phyloP scores from a whole-genome alignment of 148 eudicot species.

The Chenopodium album region DNA sequence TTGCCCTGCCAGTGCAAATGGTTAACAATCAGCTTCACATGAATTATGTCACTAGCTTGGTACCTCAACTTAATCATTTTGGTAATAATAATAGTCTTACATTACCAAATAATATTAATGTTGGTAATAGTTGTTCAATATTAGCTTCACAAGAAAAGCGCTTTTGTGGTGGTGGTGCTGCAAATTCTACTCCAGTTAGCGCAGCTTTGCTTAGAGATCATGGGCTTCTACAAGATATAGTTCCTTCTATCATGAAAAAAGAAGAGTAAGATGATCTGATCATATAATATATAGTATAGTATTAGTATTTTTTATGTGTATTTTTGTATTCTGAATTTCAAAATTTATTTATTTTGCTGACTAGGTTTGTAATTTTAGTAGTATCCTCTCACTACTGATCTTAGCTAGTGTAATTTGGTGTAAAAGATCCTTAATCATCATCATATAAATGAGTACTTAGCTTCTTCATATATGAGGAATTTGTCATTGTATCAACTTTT shows the following conservation, averaged over 20 bases:
- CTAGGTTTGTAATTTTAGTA: slow-evolving; percentile 18
- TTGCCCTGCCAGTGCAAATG: slow-evolving; percentile 24
- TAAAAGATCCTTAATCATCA: slow-evolving; percentile 11
- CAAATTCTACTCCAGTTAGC: slow-evolving; percentile 1
- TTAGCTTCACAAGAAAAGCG: slow-evolving; percentile 25
- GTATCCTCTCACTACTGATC: slow-evolving; percentile 21
- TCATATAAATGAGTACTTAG: not conserved
- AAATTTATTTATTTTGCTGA: not conserved
- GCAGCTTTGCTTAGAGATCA: slow-evolving; percentile 37
- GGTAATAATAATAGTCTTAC: not conserved
- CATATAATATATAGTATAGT: not conserved
- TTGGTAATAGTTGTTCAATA: slow-evolving; percentile 10
- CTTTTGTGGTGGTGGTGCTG: slow-evolving; percentile 21
- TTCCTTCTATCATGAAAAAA: slow-evolving; percentile 34
- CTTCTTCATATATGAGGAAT: not conserved
- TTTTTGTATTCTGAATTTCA: not conserved
- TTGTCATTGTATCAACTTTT: slow-evolving; percentile 14
- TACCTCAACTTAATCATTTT: slow-evolving; percentile 22
- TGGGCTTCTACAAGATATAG: slow-evolving; percentile 68
- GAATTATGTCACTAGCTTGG: slow-evolving; percentile 23
- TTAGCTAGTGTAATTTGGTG: slow-evolving; percentile 27
- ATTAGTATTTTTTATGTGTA: not conserved
- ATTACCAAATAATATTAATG: not conserved
- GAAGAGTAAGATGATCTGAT: slow-evolving; percentile 18
- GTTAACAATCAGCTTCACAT: slow-evolving; percentile 4